Evolutionary conservation across 2,329 filamentous ascomycete genomes (phyloP).

Genomic region (Fusarium sp.): DNA sequence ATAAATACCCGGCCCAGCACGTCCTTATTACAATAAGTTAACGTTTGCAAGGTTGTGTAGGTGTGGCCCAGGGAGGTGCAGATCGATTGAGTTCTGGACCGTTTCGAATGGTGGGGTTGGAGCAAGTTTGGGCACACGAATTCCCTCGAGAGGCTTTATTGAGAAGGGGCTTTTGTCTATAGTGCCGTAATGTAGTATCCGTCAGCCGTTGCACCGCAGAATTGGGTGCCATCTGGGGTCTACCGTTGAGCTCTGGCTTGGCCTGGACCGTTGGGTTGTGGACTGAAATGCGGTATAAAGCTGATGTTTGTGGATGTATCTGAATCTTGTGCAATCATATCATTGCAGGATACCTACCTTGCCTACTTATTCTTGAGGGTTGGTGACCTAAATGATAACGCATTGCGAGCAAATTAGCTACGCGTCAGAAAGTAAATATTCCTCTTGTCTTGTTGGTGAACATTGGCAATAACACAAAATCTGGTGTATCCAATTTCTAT

Average conservation of each 20-base stretch:
- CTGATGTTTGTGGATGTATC: not conserved
- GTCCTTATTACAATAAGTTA: not conserved
- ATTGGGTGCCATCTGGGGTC: not conserved
- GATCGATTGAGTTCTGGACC: constrained; percentile 46
- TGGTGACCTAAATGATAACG: not conserved
- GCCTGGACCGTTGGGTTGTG: constrained; percentile 18
- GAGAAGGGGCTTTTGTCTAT: constrained; percentile 20
- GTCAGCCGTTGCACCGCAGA: constrained; percentile 21
- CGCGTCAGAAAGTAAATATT: not conserved
- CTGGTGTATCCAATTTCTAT: not conserved
- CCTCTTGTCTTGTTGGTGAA: not conserved
- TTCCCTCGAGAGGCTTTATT: constrained; percentile 17
- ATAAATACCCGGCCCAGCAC: constrained; percentile 30
- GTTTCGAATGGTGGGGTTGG: constrained; percentile 38
- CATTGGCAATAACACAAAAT: not conserved
- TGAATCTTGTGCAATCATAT: not conserved
- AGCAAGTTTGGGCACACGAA: constrained; percentile 26
- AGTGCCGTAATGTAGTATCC: not conserved
- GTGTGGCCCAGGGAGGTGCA: constrained; percentile 44
- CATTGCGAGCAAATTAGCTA: not conserved
- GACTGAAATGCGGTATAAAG: constrained; percentile 2
- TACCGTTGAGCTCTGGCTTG: not conserved
- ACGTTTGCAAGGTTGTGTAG: constrained; percentile 27
- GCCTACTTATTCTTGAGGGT: not conserved
- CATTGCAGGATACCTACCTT: too few relatives aligned